Percentiles rank a stretch among this genome's conserved stretches.
These are phyloP conservation scores for Sporothrix dimorphospora DNA, from an alignment of 2,329 filamentous ascomycete species.

Conservation along the genomic window DNA sequence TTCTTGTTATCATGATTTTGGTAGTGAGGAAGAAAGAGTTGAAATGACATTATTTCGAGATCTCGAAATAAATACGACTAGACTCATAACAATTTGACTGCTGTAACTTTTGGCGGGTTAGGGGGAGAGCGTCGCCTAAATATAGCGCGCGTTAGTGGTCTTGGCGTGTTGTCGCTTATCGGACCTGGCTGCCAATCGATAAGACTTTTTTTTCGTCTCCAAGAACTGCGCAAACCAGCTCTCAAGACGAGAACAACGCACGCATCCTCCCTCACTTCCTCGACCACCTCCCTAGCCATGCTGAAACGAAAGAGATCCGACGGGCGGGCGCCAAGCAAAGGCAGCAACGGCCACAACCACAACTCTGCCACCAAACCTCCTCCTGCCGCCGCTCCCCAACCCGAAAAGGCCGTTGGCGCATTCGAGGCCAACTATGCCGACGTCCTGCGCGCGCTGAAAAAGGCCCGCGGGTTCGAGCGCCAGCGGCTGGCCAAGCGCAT, in stretches of 20 bases:
- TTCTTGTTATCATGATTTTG: background rate
- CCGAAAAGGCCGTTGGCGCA: constrained; percentile 29
- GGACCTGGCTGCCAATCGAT: background rate
- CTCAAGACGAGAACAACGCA: background rate
- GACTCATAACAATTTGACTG: background rate
- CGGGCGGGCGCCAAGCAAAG: constrained; percentile 49
- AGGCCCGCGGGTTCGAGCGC: constrained; percentile 74
- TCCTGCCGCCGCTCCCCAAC: constrained; percentile 23
- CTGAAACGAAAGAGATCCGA: constrained; percentile 60
- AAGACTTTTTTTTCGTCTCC: constrained; percentile 1
- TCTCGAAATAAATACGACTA: background rate
- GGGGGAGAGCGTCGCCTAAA: background rate
- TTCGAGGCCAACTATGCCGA: constrained; percentile 44
- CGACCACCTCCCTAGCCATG: constrained; percentile 44
- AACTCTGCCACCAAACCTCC: background rate
- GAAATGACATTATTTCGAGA: background rate
- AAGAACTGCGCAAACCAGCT: background rate
- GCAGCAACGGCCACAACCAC: constrained; percentile 36
- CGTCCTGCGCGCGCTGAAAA: constrained; percentile 69
- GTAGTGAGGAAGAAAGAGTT: background rate
- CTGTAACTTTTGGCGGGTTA: background rate
- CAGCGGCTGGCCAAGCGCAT: constrained; percentile 71
- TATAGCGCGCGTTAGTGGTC: background rate
- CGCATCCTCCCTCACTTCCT: background rate
- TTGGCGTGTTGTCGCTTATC: constrained; percentile 18